These are phyloP conservation scores for Boletus rubroflammeus DNA, from an alignment of 768 basidiomycete genomes.

Conservation along the genomic window DNA sequence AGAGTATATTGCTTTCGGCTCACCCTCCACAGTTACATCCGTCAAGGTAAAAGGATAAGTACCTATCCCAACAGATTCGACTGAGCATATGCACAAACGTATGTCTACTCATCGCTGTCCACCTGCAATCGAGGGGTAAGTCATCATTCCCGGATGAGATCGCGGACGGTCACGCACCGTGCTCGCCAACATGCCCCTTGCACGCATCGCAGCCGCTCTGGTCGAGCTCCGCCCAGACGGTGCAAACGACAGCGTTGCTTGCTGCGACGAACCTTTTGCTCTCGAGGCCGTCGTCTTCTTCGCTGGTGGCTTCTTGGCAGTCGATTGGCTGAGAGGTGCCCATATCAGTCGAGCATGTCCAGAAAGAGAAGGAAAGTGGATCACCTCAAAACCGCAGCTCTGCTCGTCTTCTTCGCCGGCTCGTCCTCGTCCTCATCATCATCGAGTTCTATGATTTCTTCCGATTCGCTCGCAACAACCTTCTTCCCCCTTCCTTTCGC, in stretches of 20 bases:
- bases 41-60: neutral
- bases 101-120: slow-evolving; percentile 29
- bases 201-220: slow-evolving; percentile 65
- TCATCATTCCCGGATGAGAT: neutral
- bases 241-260: slow-evolving; percentile 58
- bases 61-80: neutral
- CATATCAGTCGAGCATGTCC: slow-evolving; percentile 24
- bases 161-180: slow-evolving; percentile 30
- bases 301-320: slow-evolving; percentile 51
- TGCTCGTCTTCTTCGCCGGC: slow-evolving; percentile 52
- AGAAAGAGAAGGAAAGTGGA: slow-evolving; percentile 20
- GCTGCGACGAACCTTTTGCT: slow-evolving; percentile 30
- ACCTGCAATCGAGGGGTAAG: slow-evolving; percentile 7
- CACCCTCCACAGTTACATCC: neutral
- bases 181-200: slow-evolving; percentile 57
- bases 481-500: slow-evolving; percentile 58
- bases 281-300: slow-evolving; percentile 40
- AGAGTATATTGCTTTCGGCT: neutral
- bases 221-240: slow-evolving; percentile 55
- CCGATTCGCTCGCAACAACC: slow-evolving; percentile 45
- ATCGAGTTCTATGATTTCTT: slow-evolving; percentile 53
- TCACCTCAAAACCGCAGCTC: slow-evolving; percentile 65
- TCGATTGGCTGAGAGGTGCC: slow-evolving; percentile 29
- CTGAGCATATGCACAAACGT: neutral
- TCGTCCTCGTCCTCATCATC: slow-evolving; percentile 54